Evolutionary conservation across 768 basidiomycete species (phyloP), one percentile per base, ranked within the genome.

Genomic region (Hydnomerulius pinastri): DNA sequence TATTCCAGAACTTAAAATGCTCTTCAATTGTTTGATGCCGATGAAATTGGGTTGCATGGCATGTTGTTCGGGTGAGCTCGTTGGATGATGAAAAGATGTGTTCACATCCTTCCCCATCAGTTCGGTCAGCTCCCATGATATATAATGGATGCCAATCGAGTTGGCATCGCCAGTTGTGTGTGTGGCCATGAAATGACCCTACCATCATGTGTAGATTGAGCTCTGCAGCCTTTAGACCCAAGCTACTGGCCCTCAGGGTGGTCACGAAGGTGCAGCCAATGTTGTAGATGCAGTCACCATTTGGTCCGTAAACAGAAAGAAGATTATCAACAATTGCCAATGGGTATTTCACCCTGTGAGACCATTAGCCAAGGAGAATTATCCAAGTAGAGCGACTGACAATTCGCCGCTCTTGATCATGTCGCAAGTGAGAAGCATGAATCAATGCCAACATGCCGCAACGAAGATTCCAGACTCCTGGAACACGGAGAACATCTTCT

Each of bases 401-500:
- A 61, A 7, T 6, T 61, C 46, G 0, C 54, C 49, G 13, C 59
- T 61, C 20, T 51, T 39, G 7, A 61, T 24, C 57, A 61, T 61
- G 10, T 61, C 41, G 6, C 54, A 61, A 0, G 3, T 28, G 0
- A 56, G 3, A 0, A 60, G 17, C 1, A 59, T 25, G n/a, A 59
- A 48, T 2, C 23, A 8, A 40, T 56, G 58, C 0, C 20, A 18
- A 20, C 60, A 61, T 0, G 12, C 15, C 3, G 50, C 47, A 30
- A 59, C 2, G 1, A 58, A 58, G 0, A 58, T 50, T 0, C 50
- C 51, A 0, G 46, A 41, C 20, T 60, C 44, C 0, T 51, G 2
- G 27, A 59, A 61, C 0, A 56, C 17, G 0, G 17, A 0, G 13
- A 50, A 50, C 33, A 48, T 51, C 9, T 32, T 39, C 12, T 52